Evolutionary conservation across 176 grass and related monocot genomes (phyloP), one percentile per base, ranked within the genome.

Genomic region (Lolium perenne): DNA sequence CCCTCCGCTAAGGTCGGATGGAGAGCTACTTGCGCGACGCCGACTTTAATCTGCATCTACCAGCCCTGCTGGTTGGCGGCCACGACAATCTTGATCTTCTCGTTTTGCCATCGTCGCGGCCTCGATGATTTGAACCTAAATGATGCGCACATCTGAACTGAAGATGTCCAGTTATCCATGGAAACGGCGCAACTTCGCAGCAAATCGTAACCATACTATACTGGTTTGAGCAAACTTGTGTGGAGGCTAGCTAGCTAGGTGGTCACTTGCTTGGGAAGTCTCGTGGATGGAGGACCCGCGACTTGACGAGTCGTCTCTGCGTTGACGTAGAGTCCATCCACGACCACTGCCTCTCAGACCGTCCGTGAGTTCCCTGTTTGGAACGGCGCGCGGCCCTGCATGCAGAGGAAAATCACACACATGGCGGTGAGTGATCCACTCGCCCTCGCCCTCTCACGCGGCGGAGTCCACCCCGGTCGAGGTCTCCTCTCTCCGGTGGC

Each of bases 301-400:
- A 58, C 38, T 46, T 71, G 50, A 45, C 29, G 16, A 59, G 74
- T 78, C 86, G 32, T 51, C 41, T 48, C 6, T 54, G 65, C 48
- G 74, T 84, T 88, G 81, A 88, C 81, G 41, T 0, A 2, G 68
- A 63, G 80, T 83, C 63, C 59, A 20, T 8, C 40, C 23, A 13
- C 1, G 55, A 23, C 47, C 58, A 10, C 65, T 82, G 32, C 32
- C 32, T 35, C 2, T 35, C 32, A 35, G 32, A 35, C 32, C 32
- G 49, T 69, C 21, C 7, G 71, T 76, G 59, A 17, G 22, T 59
- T 82, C 47, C 85, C 85, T 10, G 1, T 65, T 55, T 12, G 2
- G 10, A 10, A 11, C 10, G 18, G 86, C 58, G 71, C 63, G 73
- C 67, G 62, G 20, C 15, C 38, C 18, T 70, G 50, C 15, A 61